Conservation (phyloP, 2,329 filamentous ascomycete genomes). For the Rutstroemia sp. region DNA sequence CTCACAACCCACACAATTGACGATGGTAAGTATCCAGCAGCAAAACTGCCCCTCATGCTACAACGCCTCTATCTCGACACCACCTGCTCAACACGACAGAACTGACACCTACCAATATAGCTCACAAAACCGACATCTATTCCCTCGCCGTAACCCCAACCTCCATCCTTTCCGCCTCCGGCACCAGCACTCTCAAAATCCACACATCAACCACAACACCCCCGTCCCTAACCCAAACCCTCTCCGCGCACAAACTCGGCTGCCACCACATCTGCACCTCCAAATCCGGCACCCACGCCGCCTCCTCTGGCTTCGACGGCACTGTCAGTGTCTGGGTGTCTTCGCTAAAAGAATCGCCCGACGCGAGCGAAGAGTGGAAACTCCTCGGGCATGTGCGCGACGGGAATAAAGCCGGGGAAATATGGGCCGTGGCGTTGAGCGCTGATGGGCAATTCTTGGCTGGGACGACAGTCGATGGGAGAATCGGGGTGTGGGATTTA, state of each 20-base stretch:
- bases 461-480: constrained; percentile 80
- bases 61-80: neutral
- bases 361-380: constrained; percentile 36
- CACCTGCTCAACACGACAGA: neutral
- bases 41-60: constrained; percentile 11
- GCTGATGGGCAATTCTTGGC: constrained; percentile 78
- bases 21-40: constrained; percentile 52
- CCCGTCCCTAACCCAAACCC: constrained; percentile 71
- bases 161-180: constrained; percentile 75
- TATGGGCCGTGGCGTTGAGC: constrained; percentile 84
- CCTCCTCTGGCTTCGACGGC: constrained; percentile 82
- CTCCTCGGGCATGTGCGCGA: constrained; percentile 42
- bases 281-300: constrained; percentile 62
- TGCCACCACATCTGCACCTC: constrained; percentile 81
- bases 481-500: constrained; percentile 80
- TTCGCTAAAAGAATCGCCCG: constrained; percentile 39
- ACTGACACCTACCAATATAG: constrained; percentile 38
- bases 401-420: constrained; percentile 56
- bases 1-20: constrained; percentile 87
- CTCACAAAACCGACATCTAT: constrained; percentile 80
- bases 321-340: constrained; percentile 74
- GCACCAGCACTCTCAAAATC: constrained; percentile 73
- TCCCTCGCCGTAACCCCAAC: constrained; percentile 68
- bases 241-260: constrained; percentile 75
- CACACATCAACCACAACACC: constrained; percentile 65